phyloP scores from a whole-genome alignment of 768 basidiomycete species.

The Lactifluus rugatus region DNA sequence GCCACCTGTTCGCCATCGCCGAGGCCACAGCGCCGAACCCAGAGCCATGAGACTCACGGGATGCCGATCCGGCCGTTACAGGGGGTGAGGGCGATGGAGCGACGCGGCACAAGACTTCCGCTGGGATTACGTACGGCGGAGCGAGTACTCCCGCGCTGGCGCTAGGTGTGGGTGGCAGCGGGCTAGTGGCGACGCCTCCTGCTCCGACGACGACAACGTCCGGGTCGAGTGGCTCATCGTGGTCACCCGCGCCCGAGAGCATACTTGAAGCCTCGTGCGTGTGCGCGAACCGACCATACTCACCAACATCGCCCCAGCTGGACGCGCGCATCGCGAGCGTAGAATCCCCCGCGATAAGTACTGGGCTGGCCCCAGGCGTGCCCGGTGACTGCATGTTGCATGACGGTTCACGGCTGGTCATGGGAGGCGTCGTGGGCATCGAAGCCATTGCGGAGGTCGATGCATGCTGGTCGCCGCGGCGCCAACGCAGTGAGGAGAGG shows the following conservation, averaged over 20 bases:
- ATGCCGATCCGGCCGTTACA: neutral
- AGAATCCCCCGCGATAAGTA: neutral
- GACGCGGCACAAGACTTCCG: neutral
- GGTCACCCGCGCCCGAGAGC: conserved; percentile 15
- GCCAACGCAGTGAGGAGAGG: conserved; percentile 15
- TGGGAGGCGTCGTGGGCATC: conserved; percentile 2
- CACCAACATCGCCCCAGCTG: conserved; percentile 20
- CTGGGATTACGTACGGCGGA: neutral
- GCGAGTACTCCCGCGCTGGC: conserved; percentile 9
- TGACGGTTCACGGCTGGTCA: conserved; percentile 5
- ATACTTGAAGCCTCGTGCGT: conserved; percentile 13
- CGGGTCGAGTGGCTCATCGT: conserved; percentile 15
- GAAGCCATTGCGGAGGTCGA: neutral
- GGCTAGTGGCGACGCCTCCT: conserved; percentile 12
- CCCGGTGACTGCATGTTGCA: neutral
- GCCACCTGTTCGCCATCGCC: neutral
- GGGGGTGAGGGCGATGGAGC: neutral
- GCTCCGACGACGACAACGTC: conserved; percentile 20
- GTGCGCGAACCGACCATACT: conserved; percentile 6
- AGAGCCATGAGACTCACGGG: neutral
- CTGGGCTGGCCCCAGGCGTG: neutral
- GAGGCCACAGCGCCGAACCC: neutral
- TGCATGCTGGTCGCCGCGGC: conserved; percentile 10
- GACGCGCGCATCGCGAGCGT: conserved; percentile 15
- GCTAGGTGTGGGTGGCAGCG: conserved; percentile 16